A percentile compares a stretch with the other conserved stretches of the same genome.
Conservation (phyloP, 2,329 filamentous ascomycete species). For the Exserohilum rostratum region DNA sequence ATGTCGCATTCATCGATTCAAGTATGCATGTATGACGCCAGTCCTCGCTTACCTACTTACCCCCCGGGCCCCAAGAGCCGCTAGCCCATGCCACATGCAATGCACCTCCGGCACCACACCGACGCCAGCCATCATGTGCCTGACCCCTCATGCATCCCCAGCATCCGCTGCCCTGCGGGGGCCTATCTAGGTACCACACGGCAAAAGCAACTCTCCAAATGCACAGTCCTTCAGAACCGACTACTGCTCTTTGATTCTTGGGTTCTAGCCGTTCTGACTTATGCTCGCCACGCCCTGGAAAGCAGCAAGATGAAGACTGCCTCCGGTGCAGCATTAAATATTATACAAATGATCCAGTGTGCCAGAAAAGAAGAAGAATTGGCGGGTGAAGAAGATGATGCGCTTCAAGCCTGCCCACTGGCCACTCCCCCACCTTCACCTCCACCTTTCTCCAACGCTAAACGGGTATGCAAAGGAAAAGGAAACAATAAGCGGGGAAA, state of each 20-base stretch:
- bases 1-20: slow-evolving; percentile 6
- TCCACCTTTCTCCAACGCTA: neutral
- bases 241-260: neutral
- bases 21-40: slow-evolving; percentile 19
- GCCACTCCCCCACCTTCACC: neutral
- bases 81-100: too few relatives aligned
- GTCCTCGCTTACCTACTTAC: slow-evolving; percentile 9
- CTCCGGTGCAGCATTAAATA: slow-evolving; percentile 36
- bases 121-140: neutral
- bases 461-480: slow-evolving; percentile 19
- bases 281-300: slow-evolving; percentile 2
- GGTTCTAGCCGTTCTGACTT: slow-evolving; percentile 6
- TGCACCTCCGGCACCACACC: too few relatives aligned
- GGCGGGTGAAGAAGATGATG: slow-evolving; percentile 4
- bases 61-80: neutral
- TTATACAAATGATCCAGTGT: slow-evolving; percentile 28
- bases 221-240: neutral
- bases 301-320: slow-evolving; percentile 7
- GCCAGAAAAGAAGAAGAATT: neutral
- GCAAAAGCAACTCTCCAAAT: neutral
- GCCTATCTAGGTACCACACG: too few relatives aligned
- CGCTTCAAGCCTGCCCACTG: slow-evolving; percentile 15
- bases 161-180: neutral
- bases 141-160: neutral
- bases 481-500: slow-evolving; percentile 10